Evolutionary conservation across 2,329 filamentous ascomycete species (phyloP).

Genomic region (Exophiala lecanii-corni): DNA sequence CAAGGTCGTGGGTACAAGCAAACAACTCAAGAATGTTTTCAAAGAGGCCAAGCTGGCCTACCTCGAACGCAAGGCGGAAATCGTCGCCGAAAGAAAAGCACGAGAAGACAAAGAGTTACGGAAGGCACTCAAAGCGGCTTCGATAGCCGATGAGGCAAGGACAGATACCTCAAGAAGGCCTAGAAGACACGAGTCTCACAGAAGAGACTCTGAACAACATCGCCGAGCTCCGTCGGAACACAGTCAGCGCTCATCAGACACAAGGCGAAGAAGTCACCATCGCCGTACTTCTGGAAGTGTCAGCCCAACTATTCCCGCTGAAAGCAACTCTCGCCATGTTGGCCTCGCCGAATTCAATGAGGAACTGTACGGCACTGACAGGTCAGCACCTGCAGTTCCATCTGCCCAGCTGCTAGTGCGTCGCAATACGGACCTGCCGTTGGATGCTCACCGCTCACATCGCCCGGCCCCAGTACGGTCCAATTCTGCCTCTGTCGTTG

Average conservation of each 20-base stretch:
- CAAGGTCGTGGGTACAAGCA: conserved; percentile 86
- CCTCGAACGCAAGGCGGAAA: conserved; percentile 76
- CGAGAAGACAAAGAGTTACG: conserved; percentile 56
- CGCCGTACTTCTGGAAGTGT: not conserved
- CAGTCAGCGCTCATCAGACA: conserved; percentile 14
- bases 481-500: conserved; percentile 22
- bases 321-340: conserved; percentile 1
- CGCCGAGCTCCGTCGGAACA: conserved; percentile 18
- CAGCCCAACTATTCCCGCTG: not conserved
- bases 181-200: conserved; percentile 25
- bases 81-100: conserved; percentile 65
- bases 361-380: conserved; percentile 20
- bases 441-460: conserved; percentile 10
- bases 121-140: conserved; percentile 50
- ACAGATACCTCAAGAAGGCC: conserved; percentile 40
- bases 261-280: conserved; percentile 5
- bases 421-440: conserved; percentile 24
- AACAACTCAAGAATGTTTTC: conserved; percentile 84
- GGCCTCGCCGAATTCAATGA: conserved; percentile 26
- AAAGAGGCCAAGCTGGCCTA: conserved; percentile 88
- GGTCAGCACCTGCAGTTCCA: conserved; percentile 30
- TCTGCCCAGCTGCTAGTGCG: conserved; percentile 22
- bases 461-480: conserved; percentile 19
- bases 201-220: conserved; percentile 23
- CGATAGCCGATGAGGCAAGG: conserved; percentile 42